Percentiles rank a stretch among this genome's conserved stretches.
Evolutionary conservation across 2,329 filamentous ascomycete species (phyloP).

Genomic region (Colletotrichum sp.): DNA sequence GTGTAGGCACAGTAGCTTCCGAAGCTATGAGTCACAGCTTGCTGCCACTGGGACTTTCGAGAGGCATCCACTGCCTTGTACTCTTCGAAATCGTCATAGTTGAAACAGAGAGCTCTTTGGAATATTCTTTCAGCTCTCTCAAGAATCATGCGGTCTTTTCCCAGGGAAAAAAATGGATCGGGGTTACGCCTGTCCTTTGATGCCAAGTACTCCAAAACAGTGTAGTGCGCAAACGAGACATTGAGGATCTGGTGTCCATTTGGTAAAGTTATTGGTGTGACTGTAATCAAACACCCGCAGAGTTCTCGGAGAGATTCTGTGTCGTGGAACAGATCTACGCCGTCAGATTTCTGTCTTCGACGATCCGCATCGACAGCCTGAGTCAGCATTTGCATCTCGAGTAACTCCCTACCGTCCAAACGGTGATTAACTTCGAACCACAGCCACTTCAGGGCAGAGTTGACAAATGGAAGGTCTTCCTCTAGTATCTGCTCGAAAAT

Average conservation of each 20-base stretch:
- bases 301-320: accelerated
- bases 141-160: accelerated
- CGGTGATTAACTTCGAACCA: too few species aligned
- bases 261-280: accelerated
- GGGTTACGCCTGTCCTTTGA: accelerated
- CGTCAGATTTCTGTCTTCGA: too few species aligned
- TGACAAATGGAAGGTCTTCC: accelerated
- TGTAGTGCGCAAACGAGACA: neutral
- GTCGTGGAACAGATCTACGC: accelerated
- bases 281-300: neutral
- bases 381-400: accelerated
- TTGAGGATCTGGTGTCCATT: accelerated
- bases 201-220: neutral
- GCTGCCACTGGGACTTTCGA: too few species aligned
- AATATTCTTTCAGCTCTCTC: accelerated
- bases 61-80: too few species aligned
- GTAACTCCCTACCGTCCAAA: too few species aligned
- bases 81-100: too few species aligned
- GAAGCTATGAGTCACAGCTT: too few species aligned
- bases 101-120: accelerated
- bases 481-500: neutral
- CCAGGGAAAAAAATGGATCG: accelerated
- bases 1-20: too few species aligned
- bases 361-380: neutral
- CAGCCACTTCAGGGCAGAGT: neutral